Percentiles rank a stretch among this genome's conserved stretches.
Evolutionary conservation across 495 filamentous ascomycete species (phyloP).

Genomic region (Thozetella sp.): DNA sequence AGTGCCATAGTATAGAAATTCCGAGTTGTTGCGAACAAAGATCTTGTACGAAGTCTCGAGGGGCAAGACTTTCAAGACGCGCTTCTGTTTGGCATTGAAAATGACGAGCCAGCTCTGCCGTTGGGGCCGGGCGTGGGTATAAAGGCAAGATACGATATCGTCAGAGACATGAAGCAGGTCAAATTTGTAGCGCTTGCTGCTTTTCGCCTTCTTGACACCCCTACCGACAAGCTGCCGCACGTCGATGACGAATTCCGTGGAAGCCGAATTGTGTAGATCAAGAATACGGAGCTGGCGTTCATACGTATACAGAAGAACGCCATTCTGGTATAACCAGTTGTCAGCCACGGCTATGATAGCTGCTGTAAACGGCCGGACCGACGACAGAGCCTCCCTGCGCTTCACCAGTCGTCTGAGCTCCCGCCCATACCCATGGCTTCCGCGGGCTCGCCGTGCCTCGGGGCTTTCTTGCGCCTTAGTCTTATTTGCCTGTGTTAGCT

Average conservation of each 20-base stretch:
- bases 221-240: conserved; percentile 46
- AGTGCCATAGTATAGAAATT: conserved; percentile 70
- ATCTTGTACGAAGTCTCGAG: conserved; percentile 54
- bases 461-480: conserved; percentile 54
- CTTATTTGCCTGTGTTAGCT: conserved; percentile 36
- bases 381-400: conserved; percentile 62
- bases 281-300: conserved; percentile 62
- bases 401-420: conserved; percentile 63
- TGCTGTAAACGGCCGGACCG: conserved; percentile 62
- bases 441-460: conserved; percentile 56
- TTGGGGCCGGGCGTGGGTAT: conserved; percentile 35
- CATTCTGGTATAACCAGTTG: conserved; percentile 64
- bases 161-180: conserved; percentile 63
- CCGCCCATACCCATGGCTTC: conserved; percentile 48
- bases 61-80: conserved; percentile 37
- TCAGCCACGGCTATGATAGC: conserved; percentile 61
- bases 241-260: conserved; percentile 59
- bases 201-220: conserved; percentile 24
- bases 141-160: conserved; percentile 61
- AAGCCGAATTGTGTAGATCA: conserved; percentile 55
- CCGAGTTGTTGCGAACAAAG: conserved; percentile 68
- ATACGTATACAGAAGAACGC: conserved; percentile 63
- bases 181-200: conserved; percentile 46
- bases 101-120: conserved; percentile 57
- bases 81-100: conserved; percentile 48